A percentile compares a stretch with the other conserved stretches of the same genome.
Conservation (phyloP, 1,139 yeast genomes). For the Sugiyamaella grinbergsii region DNA sequence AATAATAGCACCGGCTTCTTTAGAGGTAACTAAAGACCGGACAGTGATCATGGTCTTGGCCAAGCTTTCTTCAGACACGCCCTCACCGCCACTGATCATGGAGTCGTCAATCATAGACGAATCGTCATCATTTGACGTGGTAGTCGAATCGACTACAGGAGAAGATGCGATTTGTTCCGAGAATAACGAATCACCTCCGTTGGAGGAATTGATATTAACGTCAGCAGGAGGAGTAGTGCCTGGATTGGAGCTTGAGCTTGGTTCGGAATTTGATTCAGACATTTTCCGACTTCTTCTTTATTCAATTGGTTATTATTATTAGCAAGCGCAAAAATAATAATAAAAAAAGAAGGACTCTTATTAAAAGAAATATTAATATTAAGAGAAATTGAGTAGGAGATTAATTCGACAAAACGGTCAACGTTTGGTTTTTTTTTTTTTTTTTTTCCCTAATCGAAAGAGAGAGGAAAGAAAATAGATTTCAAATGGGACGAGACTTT, state of each 20-base stretch:
- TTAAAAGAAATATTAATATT: too few species aligned
- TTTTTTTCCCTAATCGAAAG: not conserved
- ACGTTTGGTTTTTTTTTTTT: not conserved
- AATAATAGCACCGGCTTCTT: conserved; percentile 89
- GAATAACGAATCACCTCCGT: conserved; percentile 11
- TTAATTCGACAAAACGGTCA: not conserved
- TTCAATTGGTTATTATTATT: too few species aligned
- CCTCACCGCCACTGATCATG: not conserved
- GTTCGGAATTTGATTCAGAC: conserved; percentile 12
- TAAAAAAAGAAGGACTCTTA: not conserved
- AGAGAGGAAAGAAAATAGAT: not conserved
- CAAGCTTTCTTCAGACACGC: conserved; percentile 7
- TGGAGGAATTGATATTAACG: not conserved
- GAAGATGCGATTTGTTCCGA: conserved; percentile 14
- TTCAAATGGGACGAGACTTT: not conserved
- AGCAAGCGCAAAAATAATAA: not conserved
- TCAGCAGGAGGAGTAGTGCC: not conserved
- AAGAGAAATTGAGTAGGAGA: not conserved
- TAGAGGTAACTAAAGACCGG: conserved; percentile 76
- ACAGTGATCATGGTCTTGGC: conserved; percentile 34
- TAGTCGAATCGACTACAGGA: conserved; percentile 13
- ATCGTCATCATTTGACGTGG: conserved; percentile 1
- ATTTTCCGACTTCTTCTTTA: not conserved
- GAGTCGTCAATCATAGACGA: not conserved
- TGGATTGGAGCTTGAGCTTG: not conserved